Base-by-base conservation (phyloP, 164 flowering plant species). In the Buxus sempervirens region DNA sequence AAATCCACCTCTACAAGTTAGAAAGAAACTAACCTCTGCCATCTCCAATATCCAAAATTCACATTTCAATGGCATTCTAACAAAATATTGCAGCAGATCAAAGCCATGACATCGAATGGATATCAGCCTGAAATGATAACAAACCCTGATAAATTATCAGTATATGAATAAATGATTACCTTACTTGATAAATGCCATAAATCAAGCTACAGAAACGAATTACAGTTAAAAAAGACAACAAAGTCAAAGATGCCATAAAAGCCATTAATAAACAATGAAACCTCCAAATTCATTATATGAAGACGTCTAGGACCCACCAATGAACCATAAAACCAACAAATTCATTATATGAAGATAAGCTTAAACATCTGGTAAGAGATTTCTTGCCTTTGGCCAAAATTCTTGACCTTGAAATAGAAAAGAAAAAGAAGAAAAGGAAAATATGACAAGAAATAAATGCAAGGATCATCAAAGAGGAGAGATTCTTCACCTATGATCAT, bases 11-110 rank as follows among this genome's bases (percentile, higher is more conserved):
- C 5, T 7, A 32, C 5, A 32, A 32, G 10, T 45, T 45, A 58
- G 23, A 24, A 38, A 62, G 64, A 41, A 62, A 62, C 64, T 62
- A 24, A 62, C 64, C 63, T 41, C 41, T 13, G 53, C 18, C 18
- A 38, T 38, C 26, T 62, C 64, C 21, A 25, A 18, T 12, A 4
- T 62, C 12, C 8, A 41, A 42, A 62, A 38, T 62, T 26, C 53
- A 4, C 10, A 26, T 28, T 23, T 15, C 32, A 60, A 32, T n/a
- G 45, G 48, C 45, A 32, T 9, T n/a, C n/a, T n/a, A n/a, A 61
- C 19, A 9, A 9, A 7, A 16, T 20, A 36, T 21, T 21, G 15
- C 12, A n/a, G 24, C 36, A 3, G 42, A 36, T n/a, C 38, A 8
- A 16, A 61, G 14, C 18, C 18, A n/a, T 38, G 42, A 42, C 24